Evolutionary conservation across 140 eudicot genomes (phyloP).

Genomic region (Flaveria floridana): DNA sequence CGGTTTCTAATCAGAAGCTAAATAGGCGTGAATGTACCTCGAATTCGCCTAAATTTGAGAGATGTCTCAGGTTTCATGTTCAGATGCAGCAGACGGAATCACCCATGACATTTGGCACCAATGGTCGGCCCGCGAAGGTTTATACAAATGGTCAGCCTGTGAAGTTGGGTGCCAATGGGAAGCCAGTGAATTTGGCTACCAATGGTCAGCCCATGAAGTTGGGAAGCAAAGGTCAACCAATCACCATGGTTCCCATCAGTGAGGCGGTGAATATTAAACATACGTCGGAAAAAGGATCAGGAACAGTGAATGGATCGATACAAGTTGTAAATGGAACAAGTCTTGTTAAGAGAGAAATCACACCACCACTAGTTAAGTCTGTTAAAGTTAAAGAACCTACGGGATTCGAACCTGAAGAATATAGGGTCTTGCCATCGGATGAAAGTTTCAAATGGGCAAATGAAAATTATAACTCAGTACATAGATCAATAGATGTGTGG

Average conservation of each 20-base stretch:
- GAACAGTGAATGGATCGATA: not conserved
- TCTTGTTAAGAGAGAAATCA: constrained; percentile 45
- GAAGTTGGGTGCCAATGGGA: constrained; percentile 34
- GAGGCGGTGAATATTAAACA: constrained; percentile 46
- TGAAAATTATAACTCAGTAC: constrained; percentile 73
- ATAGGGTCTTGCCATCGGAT: constrained; percentile 70
- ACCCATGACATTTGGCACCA: constrained; percentile 41
- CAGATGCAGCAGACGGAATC: constrained; percentile 58
- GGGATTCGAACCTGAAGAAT: constrained; percentile 68
- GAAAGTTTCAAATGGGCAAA: constrained; percentile 89
- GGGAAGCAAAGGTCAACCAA: constrained; percentile 55
- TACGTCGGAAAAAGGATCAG: constrained; percentile 19
- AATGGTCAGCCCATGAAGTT: constrained; percentile 42
- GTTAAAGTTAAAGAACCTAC: constrained; percentile 34
- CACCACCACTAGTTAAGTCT: constrained; percentile 39
- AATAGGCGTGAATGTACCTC: constrained; percentile 29
- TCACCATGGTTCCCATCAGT: constrained; percentile 68
- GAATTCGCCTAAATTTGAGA: constrained; percentile 21
- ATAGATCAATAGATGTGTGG: constrained; percentile 89
- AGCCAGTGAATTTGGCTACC: constrained; percentile 35
- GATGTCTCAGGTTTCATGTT: constrained; percentile 34
- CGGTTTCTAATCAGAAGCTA: constrained; percentile 36
- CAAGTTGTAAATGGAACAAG: constrained; percentile 43
- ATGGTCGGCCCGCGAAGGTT: constrained; percentile 44
- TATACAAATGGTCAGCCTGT: constrained; percentile 49